phyloP scores from a whole-genome alignment of 176 grass and related monocot genomes.

The Neostapfia colusana region DNA sequence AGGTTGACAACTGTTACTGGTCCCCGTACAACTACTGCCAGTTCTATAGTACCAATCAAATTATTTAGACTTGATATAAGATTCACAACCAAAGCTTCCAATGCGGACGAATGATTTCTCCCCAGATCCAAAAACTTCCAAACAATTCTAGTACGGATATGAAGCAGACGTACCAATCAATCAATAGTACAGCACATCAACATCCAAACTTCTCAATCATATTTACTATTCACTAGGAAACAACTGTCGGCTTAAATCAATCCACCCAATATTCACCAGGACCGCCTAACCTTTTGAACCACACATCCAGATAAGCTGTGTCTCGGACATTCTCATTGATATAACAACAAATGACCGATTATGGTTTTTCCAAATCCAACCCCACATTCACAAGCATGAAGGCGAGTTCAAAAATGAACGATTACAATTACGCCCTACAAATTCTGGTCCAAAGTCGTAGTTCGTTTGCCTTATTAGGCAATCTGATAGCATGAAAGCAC shows the following conservation, averaged over 20 bases:
- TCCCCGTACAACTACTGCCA: not conserved
- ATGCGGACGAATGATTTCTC: not conserved
- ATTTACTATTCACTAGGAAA: slow-evolving; percentile 12
- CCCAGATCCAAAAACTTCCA: slow-evolving; percentile 20
- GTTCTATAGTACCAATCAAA: not conserved
- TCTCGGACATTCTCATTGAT: slow-evolving; percentile 9
- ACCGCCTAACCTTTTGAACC: slow-evolving; percentile 3
- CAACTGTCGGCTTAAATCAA: slow-evolving; percentile 33
- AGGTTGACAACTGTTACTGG: slow-evolving; percentile 8
- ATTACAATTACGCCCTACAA: not conserved
- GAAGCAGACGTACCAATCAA: slow-evolving; percentile 12
- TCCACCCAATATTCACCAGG: slow-evolving; percentile 20
- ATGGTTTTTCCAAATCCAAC: too few relatives aligned
- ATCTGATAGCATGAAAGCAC: not conserved
- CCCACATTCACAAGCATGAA: not conserved
- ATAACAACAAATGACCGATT: slow-evolving; percentile 15
- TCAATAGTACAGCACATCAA: slow-evolving; percentile 31
- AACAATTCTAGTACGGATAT: slow-evolving; percentile 3
- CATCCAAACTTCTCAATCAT: slow-evolving; percentile 37
- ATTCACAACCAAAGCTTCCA: slow-evolving; percentile 10
- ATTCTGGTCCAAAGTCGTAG: not conserved
- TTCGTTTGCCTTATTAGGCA: not conserved
- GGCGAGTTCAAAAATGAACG: not conserved
- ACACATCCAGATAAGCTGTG: slow-evolving; percentile 14
- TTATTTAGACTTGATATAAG: slow-evolving; percentile 9